Percentiles rank a stretch among this genome's conserved stretches.
Conservation (phyloP, 2,329 filamentous ascomycete species). For the Fusarium multiceps region DNA sequence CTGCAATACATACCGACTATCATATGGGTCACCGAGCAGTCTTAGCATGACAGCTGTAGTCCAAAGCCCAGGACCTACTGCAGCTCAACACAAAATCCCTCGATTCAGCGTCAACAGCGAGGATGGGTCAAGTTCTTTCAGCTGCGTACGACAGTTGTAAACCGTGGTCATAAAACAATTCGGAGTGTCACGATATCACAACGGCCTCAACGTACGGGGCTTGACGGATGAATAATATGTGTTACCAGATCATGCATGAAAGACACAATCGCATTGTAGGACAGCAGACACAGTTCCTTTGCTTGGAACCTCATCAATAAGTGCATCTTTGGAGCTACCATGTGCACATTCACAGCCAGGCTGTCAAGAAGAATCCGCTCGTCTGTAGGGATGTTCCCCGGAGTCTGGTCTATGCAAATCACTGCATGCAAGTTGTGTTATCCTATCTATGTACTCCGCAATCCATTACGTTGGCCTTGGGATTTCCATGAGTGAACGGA, state of each 20-base stretch:
- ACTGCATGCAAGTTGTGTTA: not conserved
- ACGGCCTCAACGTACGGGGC: not conserved
- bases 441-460: conserved; percentile 21
- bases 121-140: conserved; percentile 1
- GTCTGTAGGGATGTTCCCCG: conserved; percentile 14
- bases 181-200: not conserved
- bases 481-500: conserved; percentile 34
- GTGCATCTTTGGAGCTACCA: conserved; percentile 9
- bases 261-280: conserved; percentile 7
- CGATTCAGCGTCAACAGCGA: conserved; percentile 14
- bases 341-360: not conserved
- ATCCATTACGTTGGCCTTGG: conserved; percentile 36
- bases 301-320: not conserved
- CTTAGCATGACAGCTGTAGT: conserved; percentile 5
- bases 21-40: conserved; percentile 18
- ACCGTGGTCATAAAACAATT: not conserved
- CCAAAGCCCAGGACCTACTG: conserved; percentile 15
- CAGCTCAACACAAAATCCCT: conserved; percentile 31
- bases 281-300: conserved; percentile 14
- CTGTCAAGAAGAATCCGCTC: not conserved
- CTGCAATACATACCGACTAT: conserved; percentile 7
- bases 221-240: conserved; percentile 8
- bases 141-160: not conserved
- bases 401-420: not conserved
- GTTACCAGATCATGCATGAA: conserved; percentile 32